Evolutionary conservation across 139 green algal genomes (phyloP), one percentile per base, ranked within the genome.

Genomic region (Chlamydomonas incerta): DNA sequence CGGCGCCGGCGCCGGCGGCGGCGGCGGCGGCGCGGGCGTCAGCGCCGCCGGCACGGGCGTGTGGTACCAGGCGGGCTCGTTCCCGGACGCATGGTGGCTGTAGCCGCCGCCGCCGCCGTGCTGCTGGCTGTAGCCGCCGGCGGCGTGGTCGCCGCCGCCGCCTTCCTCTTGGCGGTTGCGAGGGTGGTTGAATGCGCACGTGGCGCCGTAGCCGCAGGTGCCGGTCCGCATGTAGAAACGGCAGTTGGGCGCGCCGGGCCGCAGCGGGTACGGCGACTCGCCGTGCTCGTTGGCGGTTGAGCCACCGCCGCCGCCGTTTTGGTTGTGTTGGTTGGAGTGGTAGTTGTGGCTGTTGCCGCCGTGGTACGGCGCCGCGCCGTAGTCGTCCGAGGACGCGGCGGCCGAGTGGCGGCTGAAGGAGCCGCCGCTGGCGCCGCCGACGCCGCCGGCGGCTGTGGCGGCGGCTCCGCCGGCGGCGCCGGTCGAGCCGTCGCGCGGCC

Each of bases 141-240:
- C 26, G 62, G 2, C 26, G 26, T 34, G 28, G 4, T 68, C 11
- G 13, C 62, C 26, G 62, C 28, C 28, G 26, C 26, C 62, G 26
- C 26, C 62, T 34, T 14, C 4, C 24, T 34, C 26, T 15, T 23
- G 28, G 28, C 24, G 26, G 17, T 34, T 17, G 26, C 50, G 11
- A 0, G 34, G 62, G 37, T 83, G 66, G 35, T 73, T 55, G 76
- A 65, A 83, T 20, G 62, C 72, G 79, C 79, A 85, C 33, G n/a
- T 29, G 4, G 65, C 66, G 24, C 65, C 79, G 65, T 46, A 85
- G 0, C 79, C 65, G 46, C 79, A 85, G 28, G 66, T 85, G 31
- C 79, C 79, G 47, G 23, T 34, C 1, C 65, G 47, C 79, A 85
- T 67, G 79, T 85, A 85, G 79, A 58, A 75, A 3, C 65, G 31